These are phyloP conservation scores for Elsinoe arachidis DNA, from an alignment of 2,329 filamentous ascomycete species.

Conservation along the genomic window DNA sequence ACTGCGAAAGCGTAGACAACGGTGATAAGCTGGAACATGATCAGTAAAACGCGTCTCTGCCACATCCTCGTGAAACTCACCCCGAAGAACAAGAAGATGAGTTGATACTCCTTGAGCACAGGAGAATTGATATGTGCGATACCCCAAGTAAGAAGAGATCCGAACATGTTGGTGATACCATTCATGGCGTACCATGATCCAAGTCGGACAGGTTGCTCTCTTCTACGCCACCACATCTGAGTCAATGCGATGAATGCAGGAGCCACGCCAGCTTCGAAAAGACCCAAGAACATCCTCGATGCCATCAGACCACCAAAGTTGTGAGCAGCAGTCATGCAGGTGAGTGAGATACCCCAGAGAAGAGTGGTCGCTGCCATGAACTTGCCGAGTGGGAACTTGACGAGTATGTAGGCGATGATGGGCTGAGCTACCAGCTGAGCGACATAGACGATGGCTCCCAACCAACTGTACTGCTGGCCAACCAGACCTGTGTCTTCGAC, in stretches of 20 bases:
- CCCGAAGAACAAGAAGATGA: conserved; percentile 24
- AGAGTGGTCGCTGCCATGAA: conserved; percentile 47
- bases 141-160: conserved; percentile 23
- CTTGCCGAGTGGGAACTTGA: conserved; percentile 53
- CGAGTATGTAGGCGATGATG: conserved; percentile 45
- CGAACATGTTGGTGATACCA: conserved; percentile 25
- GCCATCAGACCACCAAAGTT: conserved; percentile 44
- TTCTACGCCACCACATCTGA: conserved; percentile 22
- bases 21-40: background rate
- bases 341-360: conserved; percentile 44
- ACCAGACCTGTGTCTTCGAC: conserved; percentile 49
- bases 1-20: conserved; percentile 28
- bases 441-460: conserved; percentile 45
- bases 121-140: conserved; percentile 21
- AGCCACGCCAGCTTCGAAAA: conserved; percentile 43
- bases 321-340: conserved; percentile 45
- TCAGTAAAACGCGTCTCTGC: background rate
- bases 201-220: conserved; percentile 24
- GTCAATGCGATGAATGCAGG: conserved; percentile 24
- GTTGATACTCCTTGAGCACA: conserved; percentile 19
- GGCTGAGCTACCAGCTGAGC: conserved; percentile 48
- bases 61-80: background rate
- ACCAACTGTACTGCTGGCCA: conserved; percentile 48
- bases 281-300: conserved; percentile 48
- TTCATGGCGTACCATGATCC: conserved; percentile 26